A percentile compares a stretch with the other conserved stretches of the same genome.
Evolutionary conservation across 305 asterid genomes (phyloP).

Genomic region (Fraxinus sp.): DNA sequence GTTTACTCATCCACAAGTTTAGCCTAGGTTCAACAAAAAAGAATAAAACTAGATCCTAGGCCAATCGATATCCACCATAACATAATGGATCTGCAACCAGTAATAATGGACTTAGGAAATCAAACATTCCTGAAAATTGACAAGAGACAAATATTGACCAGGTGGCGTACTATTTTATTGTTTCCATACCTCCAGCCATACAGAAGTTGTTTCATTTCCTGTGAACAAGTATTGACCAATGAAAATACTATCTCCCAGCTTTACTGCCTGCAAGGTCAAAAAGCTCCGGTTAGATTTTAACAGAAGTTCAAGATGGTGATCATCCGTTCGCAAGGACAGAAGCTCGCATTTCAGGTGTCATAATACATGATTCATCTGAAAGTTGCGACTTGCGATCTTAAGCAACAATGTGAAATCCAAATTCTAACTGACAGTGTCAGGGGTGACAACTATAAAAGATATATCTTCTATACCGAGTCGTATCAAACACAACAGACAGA

Average conservation of each 20-base stretch:
- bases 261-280: slow-evolving; percentile 58
- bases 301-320: background rate
- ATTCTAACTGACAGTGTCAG: background rate
- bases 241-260: slow-evolving; percentile 75
- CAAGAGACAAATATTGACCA: background rate
- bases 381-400: background rate
- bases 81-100: slow-evolving; percentile 13
- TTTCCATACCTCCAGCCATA: slow-evolving; percentile 74
- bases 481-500: background rate
- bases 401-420: background rate
- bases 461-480: background rate
- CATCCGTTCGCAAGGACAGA: background rate
- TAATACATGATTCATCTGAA: background rate
- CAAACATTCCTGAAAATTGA: background rate
- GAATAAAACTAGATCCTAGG: background rate
- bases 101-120: slow-evolving; percentile 7
- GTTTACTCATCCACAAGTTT: background rate
- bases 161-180: background rate
- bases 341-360: background rate
- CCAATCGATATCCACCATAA: background rate
- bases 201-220: slow-evolving; percentile 83
- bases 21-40: background rate
- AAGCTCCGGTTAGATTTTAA: background rate
- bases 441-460: background rate
- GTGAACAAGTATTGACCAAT: slow-evolving; percentile 89